Evolutionary conservation across 2,329 filamentous ascomycete genomes (phyloP).

Genomic region (Orbilia brochopaga): DNA sequence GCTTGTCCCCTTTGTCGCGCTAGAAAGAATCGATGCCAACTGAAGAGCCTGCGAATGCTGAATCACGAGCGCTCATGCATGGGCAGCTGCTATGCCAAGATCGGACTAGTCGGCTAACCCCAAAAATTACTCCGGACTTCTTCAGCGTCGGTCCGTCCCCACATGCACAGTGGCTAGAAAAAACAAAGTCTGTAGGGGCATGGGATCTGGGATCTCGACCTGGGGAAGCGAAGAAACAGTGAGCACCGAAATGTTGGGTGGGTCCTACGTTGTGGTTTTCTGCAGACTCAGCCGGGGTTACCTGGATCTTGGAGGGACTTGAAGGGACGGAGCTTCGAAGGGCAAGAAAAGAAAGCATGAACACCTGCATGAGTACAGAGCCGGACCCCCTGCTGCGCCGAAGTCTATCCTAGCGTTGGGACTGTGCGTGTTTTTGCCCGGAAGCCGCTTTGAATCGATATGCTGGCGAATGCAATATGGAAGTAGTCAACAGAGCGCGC

Average conservation of each 20-base stretch:
- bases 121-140: conserved; percentile 48
- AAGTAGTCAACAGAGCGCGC: conserved; percentile 26
- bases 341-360: conserved; percentile 34
- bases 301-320: neutral
- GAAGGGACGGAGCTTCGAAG: conserved; percentile 25
- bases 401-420: conserved; percentile 27
- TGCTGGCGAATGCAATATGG: conserved; percentile 49
- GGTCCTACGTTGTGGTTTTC: conserved; percentile 34
- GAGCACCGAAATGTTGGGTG: conserved; percentile 44
- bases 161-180: conserved; percentile 23
- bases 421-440: conserved; percentile 39
- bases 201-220: conserved; percentile 50
- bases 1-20: neutral
- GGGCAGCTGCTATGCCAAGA: conserved; percentile 30
- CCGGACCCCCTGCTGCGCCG: conserved; percentile 28
- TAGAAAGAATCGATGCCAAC: conserved; percentile 10
- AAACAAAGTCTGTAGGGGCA: conserved; percentile 40
- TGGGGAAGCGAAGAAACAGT: conserved; percentile 49
- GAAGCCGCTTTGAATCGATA: conserved; percentile 38
- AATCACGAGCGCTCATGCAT: conserved; percentile 2
- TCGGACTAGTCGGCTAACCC: conserved; percentile 21
- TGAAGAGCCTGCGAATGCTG: conserved; percentile 16
- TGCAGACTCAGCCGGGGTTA: conserved; percentile 21
- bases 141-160: conserved; percentile 43
- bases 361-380: conserved; percentile 16